Percentiles rank a stretch among this genome's conserved stretches.
These are phyloP conservation scores for Penicillium lividum DNA, from an alignment of 495 filamentous ascomycete species.

Conservation along the genomic window DNA sequence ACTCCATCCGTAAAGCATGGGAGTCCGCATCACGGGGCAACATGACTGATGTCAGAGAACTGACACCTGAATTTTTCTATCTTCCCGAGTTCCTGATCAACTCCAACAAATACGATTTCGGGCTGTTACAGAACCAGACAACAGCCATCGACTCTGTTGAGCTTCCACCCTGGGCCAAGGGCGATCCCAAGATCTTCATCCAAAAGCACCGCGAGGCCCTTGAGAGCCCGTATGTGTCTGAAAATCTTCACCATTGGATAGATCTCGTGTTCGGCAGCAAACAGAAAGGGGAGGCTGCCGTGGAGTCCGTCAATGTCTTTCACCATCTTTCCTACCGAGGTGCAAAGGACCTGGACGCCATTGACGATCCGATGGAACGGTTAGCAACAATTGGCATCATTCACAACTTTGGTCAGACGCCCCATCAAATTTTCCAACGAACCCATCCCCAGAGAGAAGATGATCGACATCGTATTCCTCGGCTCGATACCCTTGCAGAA, in stretches of 20 bases:
- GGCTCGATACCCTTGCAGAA: conserved; percentile 77
- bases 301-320: conserved; percentile 93
- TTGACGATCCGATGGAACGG: conserved; percentile 82
- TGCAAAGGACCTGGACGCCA: conserved; percentile 87
- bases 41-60: conserved; percentile 89
- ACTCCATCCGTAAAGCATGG: conserved; percentile 90
- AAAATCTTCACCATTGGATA: conserved; percentile 91
- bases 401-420: conserved; percentile 97
- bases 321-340: conserved; percentile 94
- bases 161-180: conserved; percentile 94
- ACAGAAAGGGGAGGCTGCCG: conserved; percentile 88
- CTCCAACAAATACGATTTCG: conserved; percentile 91
- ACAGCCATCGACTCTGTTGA: conserved; percentile 80
- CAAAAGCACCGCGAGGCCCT: conserved; percentile 91
- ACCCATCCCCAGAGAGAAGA: conserved; percentile 75
- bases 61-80: conserved; percentile 96
- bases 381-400: conserved; percentile 91
- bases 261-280: conserved; percentile 95
- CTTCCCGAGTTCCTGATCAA: conserved; percentile 92
- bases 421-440: conserved; percentile 86
- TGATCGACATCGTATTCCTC: conserved; percentile 54
- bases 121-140: conserved; percentile 73
- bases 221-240: conserved; percentile 91
- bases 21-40: conserved; percentile 84
- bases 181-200: conserved; percentile 93